phyloP scores from a whole-genome alignment of 257 asterid genomes.

The Solanum chaucha region DNA sequence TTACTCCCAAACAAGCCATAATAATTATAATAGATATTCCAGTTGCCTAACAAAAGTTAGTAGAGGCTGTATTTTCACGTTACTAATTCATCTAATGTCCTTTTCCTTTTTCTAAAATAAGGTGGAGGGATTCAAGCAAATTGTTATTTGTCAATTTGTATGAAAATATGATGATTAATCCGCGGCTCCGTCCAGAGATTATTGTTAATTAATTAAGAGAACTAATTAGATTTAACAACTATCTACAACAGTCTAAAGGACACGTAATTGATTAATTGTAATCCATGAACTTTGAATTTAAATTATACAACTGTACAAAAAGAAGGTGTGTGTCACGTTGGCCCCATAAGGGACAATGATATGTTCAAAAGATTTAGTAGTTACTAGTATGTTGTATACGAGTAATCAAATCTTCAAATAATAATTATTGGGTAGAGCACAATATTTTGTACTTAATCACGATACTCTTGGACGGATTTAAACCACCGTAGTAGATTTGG shows the following conservation, averaged over 20 bases:
- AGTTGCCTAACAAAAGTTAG: not conserved
- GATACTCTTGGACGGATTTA: not conserved
- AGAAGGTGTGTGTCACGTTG: slow-evolving; percentile 1
- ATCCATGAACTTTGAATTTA: not conserved
- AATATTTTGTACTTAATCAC: not conserved
- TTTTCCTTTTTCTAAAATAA: not conserved
- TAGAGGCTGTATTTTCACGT: not conserved
- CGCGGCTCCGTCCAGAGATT: not conserved
- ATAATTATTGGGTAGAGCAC: not conserved
- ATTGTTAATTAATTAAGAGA: not conserved
- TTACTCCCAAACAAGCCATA: too few relatives aligned
- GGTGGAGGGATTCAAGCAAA: not conserved
- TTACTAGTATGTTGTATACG: not conserved
- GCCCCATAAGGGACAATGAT: not conserved
- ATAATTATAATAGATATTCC: too few relatives aligned
- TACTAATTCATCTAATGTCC: not conserved
- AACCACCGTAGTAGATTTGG: not conserved
- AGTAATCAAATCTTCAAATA: not conserved
- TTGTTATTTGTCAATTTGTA: not conserved
- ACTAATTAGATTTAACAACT: not conserved
- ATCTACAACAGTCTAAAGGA: not conserved
- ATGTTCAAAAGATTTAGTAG: not conserved
- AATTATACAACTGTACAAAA: not conserved
- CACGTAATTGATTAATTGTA: not conserved
- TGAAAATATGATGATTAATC: not conserved